Conservation (phyloP, 2,329 filamentous ascomycete genomes). For the Amauroascus verrucosus region DNA sequence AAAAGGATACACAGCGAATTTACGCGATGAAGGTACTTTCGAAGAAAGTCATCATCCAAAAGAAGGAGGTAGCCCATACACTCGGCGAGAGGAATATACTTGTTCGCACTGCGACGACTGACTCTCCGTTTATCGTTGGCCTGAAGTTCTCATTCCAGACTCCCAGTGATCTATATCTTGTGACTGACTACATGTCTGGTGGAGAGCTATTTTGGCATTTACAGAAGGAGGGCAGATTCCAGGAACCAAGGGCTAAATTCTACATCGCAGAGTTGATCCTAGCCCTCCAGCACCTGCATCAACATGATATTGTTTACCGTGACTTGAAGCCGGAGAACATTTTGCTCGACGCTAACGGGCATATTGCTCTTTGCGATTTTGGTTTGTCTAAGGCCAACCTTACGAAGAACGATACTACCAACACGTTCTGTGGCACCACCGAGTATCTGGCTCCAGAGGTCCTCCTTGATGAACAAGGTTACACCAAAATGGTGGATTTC, state of each 20-base stretch:
- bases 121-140: slow-evolving; percentile 95
- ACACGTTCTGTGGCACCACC: slow-evolving; percentile 96
- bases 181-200: slow-evolving; percentile 98
- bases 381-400: slow-evolving; percentile 95
- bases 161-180: slow-evolving; percentile 90
- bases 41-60: slow-evolving; percentile 99
- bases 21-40: slow-evolving; percentile 99
- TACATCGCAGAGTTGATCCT: slow-evolving; percentile 97
- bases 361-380: slow-evolving; percentile 96
- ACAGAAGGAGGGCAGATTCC: slow-evolving; percentile 91
- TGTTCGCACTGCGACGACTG: slow-evolving; percentile 86
- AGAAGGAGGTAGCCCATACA: slow-evolving; percentile 97
- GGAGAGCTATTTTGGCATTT: slow-evolving; percentile 98
- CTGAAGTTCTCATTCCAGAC: slow-evolving; percentile 99
- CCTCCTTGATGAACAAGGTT: slow-evolving; percentile 86
- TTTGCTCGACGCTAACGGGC: slow-evolving; percentile 87
- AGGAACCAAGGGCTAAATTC: slow-evolving; percentile 90
- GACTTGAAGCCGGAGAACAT: slow-evolving; percentile 98
- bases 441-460: slow-evolving; percentile 96
- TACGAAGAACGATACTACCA: slow-evolving; percentile 93
- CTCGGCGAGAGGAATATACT: slow-evolving; percentile 95
- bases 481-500: slow-evolving; percentile 99
- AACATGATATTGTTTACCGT: slow-evolving; percentile 95
- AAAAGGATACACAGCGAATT: slow-evolving; percentile 90
- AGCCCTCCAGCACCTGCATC: slow-evolving; percentile 86